Percentiles rank a stretch among this genome's conserved stretches.
Conservation (phyloP, 306 rosid genomes). For the Pachyrhizus erosus region DNA sequence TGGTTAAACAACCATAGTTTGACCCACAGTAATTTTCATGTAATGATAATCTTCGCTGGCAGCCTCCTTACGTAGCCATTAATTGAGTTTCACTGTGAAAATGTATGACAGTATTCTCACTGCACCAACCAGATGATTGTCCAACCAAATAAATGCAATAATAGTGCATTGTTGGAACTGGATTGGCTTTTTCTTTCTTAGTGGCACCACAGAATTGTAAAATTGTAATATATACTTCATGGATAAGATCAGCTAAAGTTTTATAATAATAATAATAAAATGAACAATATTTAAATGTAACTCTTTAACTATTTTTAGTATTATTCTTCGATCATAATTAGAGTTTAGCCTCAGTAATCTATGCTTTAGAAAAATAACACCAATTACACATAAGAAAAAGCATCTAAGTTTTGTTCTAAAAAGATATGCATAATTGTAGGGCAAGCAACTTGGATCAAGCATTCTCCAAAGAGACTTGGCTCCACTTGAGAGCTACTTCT, state of each 20-base stretch:
- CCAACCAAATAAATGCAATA: conserved; percentile 1
- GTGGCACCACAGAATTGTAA: not conserved
- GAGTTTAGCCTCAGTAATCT: not conserved
- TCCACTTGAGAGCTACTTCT: not conserved
- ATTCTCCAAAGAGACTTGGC: not conserved
- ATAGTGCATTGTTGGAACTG: not conserved
- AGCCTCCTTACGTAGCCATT: not conserved
- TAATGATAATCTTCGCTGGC: not conserved
- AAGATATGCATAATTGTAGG: not conserved
- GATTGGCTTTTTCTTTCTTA: not conserved
- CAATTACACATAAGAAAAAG: not conserved
- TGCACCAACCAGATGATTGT: conserved; percentile 1
- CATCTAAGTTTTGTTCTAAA: not conserved
- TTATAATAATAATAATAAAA: not conserved
- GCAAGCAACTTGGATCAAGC: not conserved
- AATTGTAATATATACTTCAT: not conserved
- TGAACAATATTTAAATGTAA: no score
- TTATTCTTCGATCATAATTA: not conserved
- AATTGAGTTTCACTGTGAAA: not conserved
- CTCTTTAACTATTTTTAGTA: no score
- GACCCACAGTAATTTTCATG: conserved; percentile 31
- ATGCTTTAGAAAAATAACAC: not conserved
- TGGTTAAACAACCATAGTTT: not conserved
- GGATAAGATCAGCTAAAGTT: not conserved
- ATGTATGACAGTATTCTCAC: not conserved